Evolutionary conservation across 805 yeast genomes (phyloP).

Genomic region (Monosporozyma yasuniensis): DNA sequence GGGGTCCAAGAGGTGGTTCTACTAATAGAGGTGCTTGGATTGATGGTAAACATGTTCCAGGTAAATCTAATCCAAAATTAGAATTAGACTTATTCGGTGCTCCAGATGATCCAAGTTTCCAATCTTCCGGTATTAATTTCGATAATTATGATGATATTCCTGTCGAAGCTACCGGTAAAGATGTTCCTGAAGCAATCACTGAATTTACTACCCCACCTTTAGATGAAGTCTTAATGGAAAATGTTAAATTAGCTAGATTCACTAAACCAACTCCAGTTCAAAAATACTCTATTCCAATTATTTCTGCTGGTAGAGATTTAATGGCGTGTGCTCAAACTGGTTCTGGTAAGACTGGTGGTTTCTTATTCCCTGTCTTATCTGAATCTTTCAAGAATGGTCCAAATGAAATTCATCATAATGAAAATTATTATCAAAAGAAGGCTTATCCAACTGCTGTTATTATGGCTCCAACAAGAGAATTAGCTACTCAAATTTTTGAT

Average conservation of each 20-base stretch:
- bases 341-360: constrained; percentile 99
- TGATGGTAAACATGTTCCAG: constrained; percentile 83
- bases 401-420: constrained; percentile 40
- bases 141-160: constrained; percentile 98
- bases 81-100: constrained; percentile 87
- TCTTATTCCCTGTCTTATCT: constrained; percentile 93
- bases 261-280: constrained; percentile 95
- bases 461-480: constrained; percentile 98
- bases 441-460: constrained; percentile 92
- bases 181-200: constrained; percentile 88
- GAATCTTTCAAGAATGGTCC: constrained; percentile 89
- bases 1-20: constrained; percentile 28
- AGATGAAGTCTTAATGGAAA: constrained; percentile 75
- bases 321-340: constrained; percentile 98
- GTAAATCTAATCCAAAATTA: constrained; percentile 55
- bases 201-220: constrained; percentile 88
- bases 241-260: constrained; percentile 82
- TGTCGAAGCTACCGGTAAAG: constrained; percentile 92
- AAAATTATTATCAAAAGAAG: constrained; percentile 48
- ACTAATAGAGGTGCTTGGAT: constrained; percentile 67
- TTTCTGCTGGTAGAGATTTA: constrained; percentile 79
- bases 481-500: constrained; percentile 92
- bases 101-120: constrained; percentile 51
- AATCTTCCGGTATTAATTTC: constrained; percentile 94
- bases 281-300: constrained; percentile 87